Base-by-base conservation (phyloP, 345 rosid genomes). In the Moricandia moricandioides region DNA sequence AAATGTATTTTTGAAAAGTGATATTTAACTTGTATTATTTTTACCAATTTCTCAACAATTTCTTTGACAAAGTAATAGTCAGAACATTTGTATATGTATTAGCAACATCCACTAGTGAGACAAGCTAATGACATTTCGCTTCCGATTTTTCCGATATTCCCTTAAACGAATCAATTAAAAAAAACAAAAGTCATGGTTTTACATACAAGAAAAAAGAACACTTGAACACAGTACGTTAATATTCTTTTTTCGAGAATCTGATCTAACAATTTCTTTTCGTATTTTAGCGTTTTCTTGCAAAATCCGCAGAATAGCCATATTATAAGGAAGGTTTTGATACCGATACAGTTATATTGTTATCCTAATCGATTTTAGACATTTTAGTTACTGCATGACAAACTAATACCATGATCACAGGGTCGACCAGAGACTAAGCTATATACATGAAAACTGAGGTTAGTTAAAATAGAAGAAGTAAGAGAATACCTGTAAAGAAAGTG, bases 401-500 rank as follows among this genome's bases (percentile, higher is more conserved):
- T 17, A 39, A 30, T 5, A 16, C 37, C 59, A 43, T 55, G 64
- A 62, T 69, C 69, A 30, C n/a, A 69, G 31, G 31, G 27, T 67
- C 62, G 26, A 60, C 30, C 9, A 33, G 61, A 59, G 67, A 45
- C 30, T 45, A 33, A 58, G 30, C 60, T 58, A 16, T 11, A 61
- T 4, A 60, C 8, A 60, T 35, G 72, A 67, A 34, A 14, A 27
- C 14, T 26, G 26, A 24, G 68, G 63, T 51, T 60, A 26, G 47
- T 3, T 2, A 70, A 17, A 67, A 64, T 75, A 59, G 14, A 51
- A 5, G 62, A 37, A 66, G 55, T 21, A 61, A 51, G 57, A 61
- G 65, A 60, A 83, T 61, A 90, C 98, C 96, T 93, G 97, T 86
- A 93, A 83, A 75, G 97, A 91, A 84, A 89, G 89, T 65, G 91